Conservation (phyloP, 2,329 filamentous ascomycete species). For the Chaetoscypha palmicola region DNA sequence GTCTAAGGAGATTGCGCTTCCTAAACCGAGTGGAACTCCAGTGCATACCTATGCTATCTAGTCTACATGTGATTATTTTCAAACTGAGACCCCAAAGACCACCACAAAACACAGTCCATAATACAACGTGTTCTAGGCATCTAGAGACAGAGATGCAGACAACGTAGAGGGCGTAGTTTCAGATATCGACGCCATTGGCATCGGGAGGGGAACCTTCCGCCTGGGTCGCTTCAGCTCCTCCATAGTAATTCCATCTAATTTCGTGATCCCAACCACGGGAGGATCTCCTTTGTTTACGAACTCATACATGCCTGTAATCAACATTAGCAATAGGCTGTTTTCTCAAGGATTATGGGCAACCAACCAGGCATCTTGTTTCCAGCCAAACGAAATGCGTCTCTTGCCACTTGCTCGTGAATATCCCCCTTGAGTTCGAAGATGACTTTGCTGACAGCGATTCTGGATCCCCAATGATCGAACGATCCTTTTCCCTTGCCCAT, state of each 20-base stretch:
- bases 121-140: slow-evolving; percentile 13
- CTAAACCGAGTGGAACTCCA: too few species aligned
- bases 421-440: slow-evolving; percentile 89
- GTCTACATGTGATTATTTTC: too few species aligned
- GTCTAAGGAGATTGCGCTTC: too few species aligned
- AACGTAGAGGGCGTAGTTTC: slow-evolving; percentile 16
- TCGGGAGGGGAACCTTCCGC: slow-evolving; percentile 35
- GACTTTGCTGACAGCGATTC: slow-evolving; percentile 84
- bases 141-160: slow-evolving; percentile 24
- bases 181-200: slow-evolving; percentile 15
- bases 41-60: too few species aligned
- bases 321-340: slow-evolving; percentile 11
- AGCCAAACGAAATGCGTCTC: slow-evolving; percentile 88
- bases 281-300: slow-evolving; percentile 91
- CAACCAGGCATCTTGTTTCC: slow-evolving; percentile 90
- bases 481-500: slow-evolving; percentile 99
- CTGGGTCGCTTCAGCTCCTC: slow-evolving; percentile 78
- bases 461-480: slow-evolving; percentile 92
- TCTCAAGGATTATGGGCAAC: slow-evolving; percentile 26
- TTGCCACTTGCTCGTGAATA: slow-evolving; percentile 88
- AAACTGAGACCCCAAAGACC: too few species aligned
- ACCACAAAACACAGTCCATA: too few species aligned
- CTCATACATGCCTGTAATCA: slow-evolving; percentile 70
- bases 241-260: slow-evolving; percentile 73
- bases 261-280: slow-evolving; percentile 86